Evolutionary conservation across 345 rosid species (phyloP).

Genomic region (Geranium rotundifolium): DNA sequence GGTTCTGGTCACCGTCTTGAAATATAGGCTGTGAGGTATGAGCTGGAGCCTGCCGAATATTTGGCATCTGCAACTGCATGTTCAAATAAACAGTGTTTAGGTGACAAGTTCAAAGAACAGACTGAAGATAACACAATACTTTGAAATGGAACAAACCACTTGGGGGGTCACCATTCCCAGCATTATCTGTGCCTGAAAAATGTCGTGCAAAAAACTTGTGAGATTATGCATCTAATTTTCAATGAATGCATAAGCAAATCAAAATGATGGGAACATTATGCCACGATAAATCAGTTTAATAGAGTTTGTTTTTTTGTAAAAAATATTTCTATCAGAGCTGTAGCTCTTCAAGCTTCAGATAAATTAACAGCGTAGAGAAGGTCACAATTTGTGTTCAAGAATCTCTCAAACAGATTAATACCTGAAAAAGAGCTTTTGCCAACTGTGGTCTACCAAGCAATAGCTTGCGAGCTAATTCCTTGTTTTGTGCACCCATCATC

Average conservation of each 20-base stretch:
- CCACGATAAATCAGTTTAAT: too few species aligned
- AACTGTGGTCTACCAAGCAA: slow-evolving; percentile 64
- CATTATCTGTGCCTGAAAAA: slow-evolving; percentile 75
- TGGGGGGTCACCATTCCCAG: slow-evolving; percentile 72
- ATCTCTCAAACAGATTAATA: slow-evolving; percentile 9
- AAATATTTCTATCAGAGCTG: too few species aligned
- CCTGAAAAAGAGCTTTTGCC: slow-evolving; percentile 86
- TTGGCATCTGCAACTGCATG: slow-evolving; percentile 67
- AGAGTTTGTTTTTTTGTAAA: too few species aligned
- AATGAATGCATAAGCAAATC: too few species aligned
- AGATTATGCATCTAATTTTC: too few species aligned
- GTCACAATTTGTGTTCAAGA: too few species aligned
- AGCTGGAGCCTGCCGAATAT: slow-evolving; percentile 43
- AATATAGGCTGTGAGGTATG: slow-evolving; percentile 33
- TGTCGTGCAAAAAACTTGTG: neutral
- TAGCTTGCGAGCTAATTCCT: slow-evolving; percentile 66
- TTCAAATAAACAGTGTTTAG: slow-evolving; percentile 10
- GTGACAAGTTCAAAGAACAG: slow-evolving; percentile 2
- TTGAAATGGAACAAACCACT: slow-evolving; percentile 44
- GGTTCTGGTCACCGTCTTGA: slow-evolving; percentile 35
- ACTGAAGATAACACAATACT: slow-evolving; percentile 4
- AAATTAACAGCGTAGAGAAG: too few species aligned
- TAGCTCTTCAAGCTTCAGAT: too few species aligned
- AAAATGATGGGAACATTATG: too few species aligned
- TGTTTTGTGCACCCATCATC: slow-evolving; percentile 64